Percentiles rank a stretch among this genome's conserved stretches.
Evolutionary conservation across 1,284 basidiomycete species (phyloP).

Genomic region (Tilletia setariae): DNA sequence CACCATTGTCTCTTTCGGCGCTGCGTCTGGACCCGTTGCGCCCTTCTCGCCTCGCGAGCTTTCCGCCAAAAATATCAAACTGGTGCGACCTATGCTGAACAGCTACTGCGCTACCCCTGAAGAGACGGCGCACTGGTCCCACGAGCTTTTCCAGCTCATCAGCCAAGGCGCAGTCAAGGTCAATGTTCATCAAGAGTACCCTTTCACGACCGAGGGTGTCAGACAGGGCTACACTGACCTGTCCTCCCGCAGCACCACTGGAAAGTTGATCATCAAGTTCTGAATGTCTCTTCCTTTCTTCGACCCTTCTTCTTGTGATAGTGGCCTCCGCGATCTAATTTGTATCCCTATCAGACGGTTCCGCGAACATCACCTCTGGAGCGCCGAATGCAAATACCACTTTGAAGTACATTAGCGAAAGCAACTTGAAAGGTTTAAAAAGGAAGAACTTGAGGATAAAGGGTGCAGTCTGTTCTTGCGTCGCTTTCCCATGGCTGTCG

Average conservation of each 20-base stretch:
- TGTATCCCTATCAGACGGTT: not conserved
- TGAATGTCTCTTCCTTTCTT: too few relatives aligned
- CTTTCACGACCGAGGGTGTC: conserved; percentile 76
- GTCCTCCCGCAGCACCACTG: conserved; percentile 49
- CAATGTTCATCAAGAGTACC: conserved; percentile 67
- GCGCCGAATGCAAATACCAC: not conserved
- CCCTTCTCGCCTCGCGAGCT: conserved; percentile 72
- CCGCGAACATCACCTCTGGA: not conserved
- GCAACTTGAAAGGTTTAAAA: not conserved
- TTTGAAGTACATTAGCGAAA: not conserved
- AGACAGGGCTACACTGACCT: conserved; percentile 76
- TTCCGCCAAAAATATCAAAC: conserved; percentile 74
- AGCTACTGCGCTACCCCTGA: conserved; percentile 64
- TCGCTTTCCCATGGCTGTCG: too few relatives aligned
- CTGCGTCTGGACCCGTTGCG: conserved; percentile 72
- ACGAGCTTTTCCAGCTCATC: conserved; percentile 68
- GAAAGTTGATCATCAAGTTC: conserved; percentile 45
- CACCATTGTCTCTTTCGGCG: conserved; percentile 78
- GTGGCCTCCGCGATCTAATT: not conserved
- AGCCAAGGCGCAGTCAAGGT: conserved; percentile 66
- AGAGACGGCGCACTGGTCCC: conserved; percentile 68
- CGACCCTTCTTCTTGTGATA: too few relatives aligned
- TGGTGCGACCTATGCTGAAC: conserved; percentile 52
- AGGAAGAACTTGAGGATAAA: not conserved
- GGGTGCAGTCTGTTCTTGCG: too few relatives aligned